These are phyloP conservation scores for Podospora appendiculata DNA, from an alignment of 495 filamentous ascomycete genomes.

Conservation along the genomic window DNA sequence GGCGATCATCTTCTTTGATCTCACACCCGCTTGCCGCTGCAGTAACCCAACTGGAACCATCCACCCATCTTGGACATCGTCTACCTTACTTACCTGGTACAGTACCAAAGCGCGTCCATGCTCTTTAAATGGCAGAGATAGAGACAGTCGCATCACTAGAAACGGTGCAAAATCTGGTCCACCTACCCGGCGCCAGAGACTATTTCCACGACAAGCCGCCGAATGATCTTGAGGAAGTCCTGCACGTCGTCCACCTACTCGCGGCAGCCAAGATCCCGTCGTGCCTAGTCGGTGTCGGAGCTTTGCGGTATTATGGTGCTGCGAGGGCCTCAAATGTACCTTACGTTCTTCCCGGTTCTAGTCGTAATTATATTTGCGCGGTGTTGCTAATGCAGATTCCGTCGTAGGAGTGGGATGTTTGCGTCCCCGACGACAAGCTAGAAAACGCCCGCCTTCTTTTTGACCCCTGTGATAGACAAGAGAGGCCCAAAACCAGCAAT, in stretches of 20 bases:
- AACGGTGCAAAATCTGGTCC: no score
- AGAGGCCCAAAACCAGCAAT: not conserved
- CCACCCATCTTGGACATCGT: no score
- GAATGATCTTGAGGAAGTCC: conserved; percentile 1
- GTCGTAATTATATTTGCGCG: not conserved
- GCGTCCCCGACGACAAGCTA: conserved; percentile 3
- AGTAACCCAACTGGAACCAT: no score
- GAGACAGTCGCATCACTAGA: no score
- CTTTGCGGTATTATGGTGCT: conserved; percentile 3
- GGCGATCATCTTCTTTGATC: no score
- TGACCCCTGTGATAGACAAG: not conserved
- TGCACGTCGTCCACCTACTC: not conserved
- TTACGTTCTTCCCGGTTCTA: not conserved
- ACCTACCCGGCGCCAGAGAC: not conserved
- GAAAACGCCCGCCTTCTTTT: not conserved
- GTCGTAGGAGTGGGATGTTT: conserved; percentile 6
- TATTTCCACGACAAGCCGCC: not conserved
- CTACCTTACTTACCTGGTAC: no score
- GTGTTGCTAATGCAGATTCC: not conserved
- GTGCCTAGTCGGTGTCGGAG: conserved; percentile 2
- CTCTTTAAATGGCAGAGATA: no score
- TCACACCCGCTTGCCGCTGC: no score
- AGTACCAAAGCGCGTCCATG: no score
- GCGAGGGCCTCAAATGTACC: not conserved
- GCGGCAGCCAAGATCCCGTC: not conserved